Percentiles rank a stretch among this genome's conserved stretches.
Evolutionary conservation across 495 filamentous ascomycete genomes (phyloP).

Genomic region (Tuber aestivum): DNA sequence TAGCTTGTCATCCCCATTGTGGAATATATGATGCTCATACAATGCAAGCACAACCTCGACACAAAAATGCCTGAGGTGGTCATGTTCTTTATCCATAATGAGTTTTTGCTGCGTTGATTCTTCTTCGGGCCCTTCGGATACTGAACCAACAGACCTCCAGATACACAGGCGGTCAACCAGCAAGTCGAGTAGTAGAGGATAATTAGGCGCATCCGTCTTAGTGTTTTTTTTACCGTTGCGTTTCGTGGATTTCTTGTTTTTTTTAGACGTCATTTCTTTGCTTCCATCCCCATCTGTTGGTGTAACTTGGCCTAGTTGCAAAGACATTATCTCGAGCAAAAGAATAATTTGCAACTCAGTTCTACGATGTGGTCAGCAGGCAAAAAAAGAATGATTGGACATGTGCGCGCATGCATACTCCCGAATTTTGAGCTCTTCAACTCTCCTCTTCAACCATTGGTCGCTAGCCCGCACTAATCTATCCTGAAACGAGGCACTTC

Average conservation of each 20-base stretch:
- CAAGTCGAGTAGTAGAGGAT: slow-evolving; percentile 66
- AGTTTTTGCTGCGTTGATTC: slow-evolving; percentile 43
- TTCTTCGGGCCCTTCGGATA: slow-evolving; percentile 53
- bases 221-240: slow-evolving; percentile 43
- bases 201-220: slow-evolving; percentile 49
- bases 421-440: slow-evolving; percentile 43
- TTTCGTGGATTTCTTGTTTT: slow-evolving; percentile 33
- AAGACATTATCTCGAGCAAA: slow-evolving; percentile 76
- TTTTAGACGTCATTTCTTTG: slow-evolving; percentile 44
- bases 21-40: slow-evolving; percentile 48
- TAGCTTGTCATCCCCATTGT: slow-evolving; percentile 18
- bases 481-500: slow-evolving; percentile 49
- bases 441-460: slow-evolving; percentile 33
- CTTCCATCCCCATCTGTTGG: slow-evolving; percentile 43
- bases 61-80: slow-evolving; percentile 71
- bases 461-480: slow-evolving; percentile 33
- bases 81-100: slow-evolving; percentile 46
- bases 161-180: slow-evolving; percentile 89
- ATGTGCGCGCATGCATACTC: slow-evolving; percentile 35
- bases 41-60: slow-evolving; percentile 91
- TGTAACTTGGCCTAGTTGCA: slow-evolving; percentile 50
- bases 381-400: not conserved
- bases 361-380: slow-evolving; percentile 43
- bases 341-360: slow-evolving; percentile 87
- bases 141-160: slow-evolving; percentile 77